A percentile compares a stretch with the other conserved stretches of the same genome.
phyloP scores from a whole-genome alignment of 208 protist genomes.

The Balamuthia mandrillaris region DNA sequence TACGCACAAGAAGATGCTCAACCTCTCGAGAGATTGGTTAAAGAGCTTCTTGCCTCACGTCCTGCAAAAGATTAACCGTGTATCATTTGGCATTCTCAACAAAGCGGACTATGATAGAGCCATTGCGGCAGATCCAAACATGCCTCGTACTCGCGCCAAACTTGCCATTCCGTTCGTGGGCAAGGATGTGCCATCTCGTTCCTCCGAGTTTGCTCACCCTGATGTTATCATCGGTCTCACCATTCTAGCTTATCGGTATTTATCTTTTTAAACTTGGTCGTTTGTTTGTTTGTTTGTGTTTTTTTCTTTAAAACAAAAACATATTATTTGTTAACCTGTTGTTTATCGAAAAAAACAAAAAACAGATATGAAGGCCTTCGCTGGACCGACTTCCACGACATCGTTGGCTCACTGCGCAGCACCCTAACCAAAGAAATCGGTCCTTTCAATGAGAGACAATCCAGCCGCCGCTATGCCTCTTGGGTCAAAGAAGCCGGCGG shows the following conservation, averaged over 20 bases:
- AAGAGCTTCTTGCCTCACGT: constrained; percentile 85
- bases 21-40: constrained; percentile 84
- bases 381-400: constrained; percentile 71
- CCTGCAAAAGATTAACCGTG: constrained; percentile 83
- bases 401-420: constrained; percentile 80
- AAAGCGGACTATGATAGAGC: constrained; percentile 68
- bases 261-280: not conserved
- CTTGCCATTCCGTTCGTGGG: constrained; percentile 91
- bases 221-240: constrained; percentile 89
- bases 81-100: constrained; percentile 85
- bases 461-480: constrained; percentile 73
- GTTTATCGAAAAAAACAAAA: too few relatives aligned
- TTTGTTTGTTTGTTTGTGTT: too few relatives aligned
- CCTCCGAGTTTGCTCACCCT: constrained; percentile 90
- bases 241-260: constrained; percentile 84
- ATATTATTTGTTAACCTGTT: too few relatives aligned
- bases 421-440: constrained; percentile 81
- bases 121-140: constrained; percentile 59
- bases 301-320: not conserved
- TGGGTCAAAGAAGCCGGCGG: constrained; percentile 75
- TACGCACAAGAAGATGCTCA: constrained; percentile 78
- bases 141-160: constrained; percentile 78
- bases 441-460: constrained; percentile 80
- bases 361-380: constrained; percentile 88
- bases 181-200: constrained; percentile 89